Evolutionary conservation across 2,329 filamentous ascomycete genomes (phyloP).

Genomic region (Trichothecium roseum): DNA sequence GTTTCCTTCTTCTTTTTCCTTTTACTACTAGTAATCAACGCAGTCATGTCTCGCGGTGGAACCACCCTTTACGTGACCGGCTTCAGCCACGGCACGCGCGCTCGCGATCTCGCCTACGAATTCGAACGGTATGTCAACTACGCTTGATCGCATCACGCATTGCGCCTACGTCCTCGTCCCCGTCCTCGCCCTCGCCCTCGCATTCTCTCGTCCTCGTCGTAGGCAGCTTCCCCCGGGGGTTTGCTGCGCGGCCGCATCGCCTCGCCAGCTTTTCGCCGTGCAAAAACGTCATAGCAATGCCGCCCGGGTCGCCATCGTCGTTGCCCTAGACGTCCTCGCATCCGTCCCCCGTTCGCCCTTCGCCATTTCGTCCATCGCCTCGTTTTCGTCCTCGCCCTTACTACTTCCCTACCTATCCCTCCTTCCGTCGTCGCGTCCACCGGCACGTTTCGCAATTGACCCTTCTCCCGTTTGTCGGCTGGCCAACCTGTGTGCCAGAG

Average conservation of each 20-base stretch:
- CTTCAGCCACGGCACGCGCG: constrained; percentile 97
- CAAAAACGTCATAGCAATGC: background rate
- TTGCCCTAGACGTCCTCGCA: constrained; percentile 1
- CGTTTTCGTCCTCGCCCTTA: constrained; percentile 2
- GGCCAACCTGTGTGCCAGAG: background rate
- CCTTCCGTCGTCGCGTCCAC: constrained; percentile 1
- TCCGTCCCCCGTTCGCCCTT: constrained; percentile 2
- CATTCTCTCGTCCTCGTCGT: constrained; percentile 14
- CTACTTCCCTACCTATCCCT: constrained; percentile 2
- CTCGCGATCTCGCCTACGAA: constrained; percentile 98
- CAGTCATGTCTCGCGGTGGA: constrained; percentile 77
- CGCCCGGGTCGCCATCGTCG: constrained; percentile 14
- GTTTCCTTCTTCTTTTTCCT: constrained; percentile 4
- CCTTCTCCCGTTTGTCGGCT: background rate
- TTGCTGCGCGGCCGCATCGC: constrained; percentile 7
- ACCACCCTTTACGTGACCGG: constrained; percentile 97
- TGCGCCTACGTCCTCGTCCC: constrained; percentile 21
- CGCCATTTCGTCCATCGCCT: constrained; percentile 2
- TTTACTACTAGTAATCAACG: constrained; percentile 6
- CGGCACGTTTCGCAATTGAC: background rate
- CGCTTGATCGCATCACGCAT: constrained; percentile 15
- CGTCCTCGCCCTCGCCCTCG: constrained; percentile 19
- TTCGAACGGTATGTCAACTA: constrained; percentile 96
- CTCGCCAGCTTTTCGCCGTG: too few relatives aligned
- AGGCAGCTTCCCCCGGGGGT: constrained; percentile 6